phyloP scores from a whole-genome alignment of 805 yeast genomes.

The Myxozyma geophila region DNA sequence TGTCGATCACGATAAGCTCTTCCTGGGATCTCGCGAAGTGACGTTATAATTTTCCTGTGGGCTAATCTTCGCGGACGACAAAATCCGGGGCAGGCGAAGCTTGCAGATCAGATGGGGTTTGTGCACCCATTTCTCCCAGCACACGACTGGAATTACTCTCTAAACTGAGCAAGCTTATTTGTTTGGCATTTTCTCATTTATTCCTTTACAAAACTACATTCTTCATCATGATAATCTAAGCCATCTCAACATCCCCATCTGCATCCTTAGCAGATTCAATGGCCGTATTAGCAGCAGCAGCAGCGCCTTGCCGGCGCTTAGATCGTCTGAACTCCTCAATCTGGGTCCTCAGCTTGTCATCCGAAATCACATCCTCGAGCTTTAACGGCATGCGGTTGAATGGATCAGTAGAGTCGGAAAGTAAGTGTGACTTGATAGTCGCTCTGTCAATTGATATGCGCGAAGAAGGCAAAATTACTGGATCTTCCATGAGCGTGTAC shows the following conservation, averaged over 20 bases:
- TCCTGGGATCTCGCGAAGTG: background rate
- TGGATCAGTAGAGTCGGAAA: slow-evolving; percentile 96
- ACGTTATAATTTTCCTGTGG: background rate
- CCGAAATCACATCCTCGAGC: slow-evolving; percentile 84
- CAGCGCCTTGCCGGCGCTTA: slow-evolving; percentile 15
- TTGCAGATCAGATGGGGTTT: background rate
- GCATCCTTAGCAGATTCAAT: slow-evolving; percentile 4
- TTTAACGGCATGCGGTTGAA: slow-evolving; percentile 91
- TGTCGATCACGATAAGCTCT: background rate
- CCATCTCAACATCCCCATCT: slow-evolving; percentile 21
- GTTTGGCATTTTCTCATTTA: background rate
- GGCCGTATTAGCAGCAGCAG: slow-evolving; percentile 15
- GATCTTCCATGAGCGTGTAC: slow-evolving; percentile 95
- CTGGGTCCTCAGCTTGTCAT: slow-evolving; percentile 65
- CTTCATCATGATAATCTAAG: background rate
- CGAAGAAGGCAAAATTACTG: slow-evolving; percentile 90
- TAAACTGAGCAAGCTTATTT: background rate
- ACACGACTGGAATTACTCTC: background rate
- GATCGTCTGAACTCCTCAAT: slow-evolving; percentile 60
- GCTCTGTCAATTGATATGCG: slow-evolving; percentile 83
- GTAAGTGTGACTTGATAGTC: slow-evolving; percentile 88
- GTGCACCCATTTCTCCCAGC: background rate
- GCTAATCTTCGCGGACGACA: background rate
- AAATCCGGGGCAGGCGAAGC: background rate
- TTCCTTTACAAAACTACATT: background rate